Percentiles rank a stretch among this genome's conserved stretches.
Conservation (phyloP, 768 basidiomycete genomes). For the Suillus subaureus region DNA sequence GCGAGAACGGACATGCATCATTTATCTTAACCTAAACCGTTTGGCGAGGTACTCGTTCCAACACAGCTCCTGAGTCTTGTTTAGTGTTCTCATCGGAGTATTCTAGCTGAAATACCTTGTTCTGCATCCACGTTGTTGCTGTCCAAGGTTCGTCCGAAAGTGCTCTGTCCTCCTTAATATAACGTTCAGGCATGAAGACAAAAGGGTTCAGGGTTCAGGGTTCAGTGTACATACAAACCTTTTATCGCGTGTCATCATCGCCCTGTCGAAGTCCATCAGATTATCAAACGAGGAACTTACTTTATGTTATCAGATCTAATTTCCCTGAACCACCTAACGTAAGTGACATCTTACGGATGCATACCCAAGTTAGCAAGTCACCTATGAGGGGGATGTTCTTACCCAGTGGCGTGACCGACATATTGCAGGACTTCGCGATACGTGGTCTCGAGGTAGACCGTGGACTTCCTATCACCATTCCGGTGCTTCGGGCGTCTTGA, state of each 20-base stretch:
- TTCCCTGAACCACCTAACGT: background rate
- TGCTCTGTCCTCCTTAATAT: slow-evolving; percentile 15
- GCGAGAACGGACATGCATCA: slow-evolving; percentile 27
- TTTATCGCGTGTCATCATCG: slow-evolving; percentile 27
- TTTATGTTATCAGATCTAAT: slow-evolving; percentile 14
- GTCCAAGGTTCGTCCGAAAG: slow-evolving; percentile 22
- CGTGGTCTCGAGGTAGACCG: slow-evolving; percentile 27
- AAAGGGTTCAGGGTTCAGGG: slow-evolving; percentile 16
- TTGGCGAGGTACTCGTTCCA: slow-evolving; percentile 28
- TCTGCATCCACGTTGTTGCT: slow-evolving; percentile 27
- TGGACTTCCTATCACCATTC: slow-evolving; percentile 22
- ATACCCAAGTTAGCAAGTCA: slow-evolving; percentile 19
- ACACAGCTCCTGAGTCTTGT: slow-evolving; percentile 25
- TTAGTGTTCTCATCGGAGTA: background rate
- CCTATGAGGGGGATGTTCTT: background rate
- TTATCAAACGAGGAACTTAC: slow-evolving; percentile 7
- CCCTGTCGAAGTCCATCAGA: slow-evolving; percentile 16
- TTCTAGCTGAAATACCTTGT: slow-evolving; percentile 11
- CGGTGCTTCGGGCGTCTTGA: slow-evolving; percentile 13
- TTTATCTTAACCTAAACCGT: slow-evolving; percentile 29
- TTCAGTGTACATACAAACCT: slow-evolving; percentile 10
- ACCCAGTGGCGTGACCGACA: slow-evolving; percentile 25
- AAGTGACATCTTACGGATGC: background rate
- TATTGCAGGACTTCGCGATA: slow-evolving; percentile 24
- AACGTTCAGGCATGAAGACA: slow-evolving; percentile 26